These are phyloP conservation scores for Friedmanniomyces endolithicus DNA, from an alignment of 495 filamentous ascomycete genomes.

Conservation along the genomic window DNA sequence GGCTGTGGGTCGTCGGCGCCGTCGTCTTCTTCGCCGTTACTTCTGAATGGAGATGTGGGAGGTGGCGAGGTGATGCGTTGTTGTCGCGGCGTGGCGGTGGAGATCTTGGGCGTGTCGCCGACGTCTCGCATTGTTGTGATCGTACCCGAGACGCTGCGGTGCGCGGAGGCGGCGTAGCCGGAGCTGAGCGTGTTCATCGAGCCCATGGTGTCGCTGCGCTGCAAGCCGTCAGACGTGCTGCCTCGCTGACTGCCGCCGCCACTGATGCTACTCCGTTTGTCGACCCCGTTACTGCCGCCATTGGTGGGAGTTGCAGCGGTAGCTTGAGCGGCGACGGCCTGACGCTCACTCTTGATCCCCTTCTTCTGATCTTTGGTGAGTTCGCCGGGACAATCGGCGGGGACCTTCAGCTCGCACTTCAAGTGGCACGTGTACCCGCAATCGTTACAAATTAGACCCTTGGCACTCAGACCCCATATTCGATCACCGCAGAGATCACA, in stretches of 20 bases:
- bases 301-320: conserved; percentile 20
- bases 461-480: conserved; percentile 91
- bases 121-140: conserved; percentile 25
- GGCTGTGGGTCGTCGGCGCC: conserved; percentile 36
- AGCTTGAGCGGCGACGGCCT: conserved; percentile 63
- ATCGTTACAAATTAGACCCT: conserved; percentile 88
- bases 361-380: conserved; percentile 88
- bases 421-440: conserved; percentile 97
- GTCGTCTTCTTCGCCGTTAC: conserved; percentile 12
- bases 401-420: conserved; percentile 98
- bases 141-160: conserved; percentile 54
- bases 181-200: conserved; percentile 81
- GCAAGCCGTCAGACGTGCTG: conserved; percentile 40
- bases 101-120: conserved; percentile 7
- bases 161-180: conserved; percentile 68
- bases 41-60: conserved; percentile 40
- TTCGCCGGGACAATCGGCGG: conserved; percentile 88
- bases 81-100: conserved; percentile 23
- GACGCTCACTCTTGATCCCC: conserved; percentile 70
- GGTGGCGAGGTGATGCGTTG: conserved; percentile 77
- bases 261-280: neutral
- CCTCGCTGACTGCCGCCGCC: conserved; percentile 17
- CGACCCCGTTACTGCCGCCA: conserved; percentile 27
- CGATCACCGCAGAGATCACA: conserved; percentile 93
- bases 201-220: conserved; percentile 59